A percentile compares a stretch with the other conserved stretches of the same genome.
Evolutionary conservation across 495 filamentous ascomycete genomes (phyloP).

Genomic region (Penicillium silybi): DNA sequence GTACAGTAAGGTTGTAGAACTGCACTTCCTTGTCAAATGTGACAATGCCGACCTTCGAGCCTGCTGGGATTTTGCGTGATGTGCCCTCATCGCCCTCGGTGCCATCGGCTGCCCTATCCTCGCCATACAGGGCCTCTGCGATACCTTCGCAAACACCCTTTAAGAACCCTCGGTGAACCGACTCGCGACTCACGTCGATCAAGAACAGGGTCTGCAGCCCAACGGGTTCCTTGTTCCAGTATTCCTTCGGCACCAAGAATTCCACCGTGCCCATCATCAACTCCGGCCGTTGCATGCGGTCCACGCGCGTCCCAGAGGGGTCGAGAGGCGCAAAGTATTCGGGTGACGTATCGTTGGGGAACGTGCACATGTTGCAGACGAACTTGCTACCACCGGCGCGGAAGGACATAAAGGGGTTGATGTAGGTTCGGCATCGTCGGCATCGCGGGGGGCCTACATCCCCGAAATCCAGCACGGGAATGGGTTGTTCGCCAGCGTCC

Average conservation of each 20-base stretch:
- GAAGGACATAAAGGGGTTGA: constrained; percentile 99
- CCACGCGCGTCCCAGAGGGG: constrained; percentile 80
- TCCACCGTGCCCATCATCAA: constrained; percentile 89
- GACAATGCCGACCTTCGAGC: constrained; percentile 88
- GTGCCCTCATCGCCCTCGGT: constrained; percentile 48
- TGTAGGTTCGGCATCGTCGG: constrained; percentile 90
- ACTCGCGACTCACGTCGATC: constrained; percentile 88
- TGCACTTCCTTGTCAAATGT: constrained; percentile 95
- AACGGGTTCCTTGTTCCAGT: constrained; percentile 94
- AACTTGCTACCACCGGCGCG: constrained; percentile 91
- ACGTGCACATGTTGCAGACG: constrained; percentile 97
- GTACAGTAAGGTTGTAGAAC: constrained; percentile 89
- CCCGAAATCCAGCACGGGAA: constrained; percentile 94
- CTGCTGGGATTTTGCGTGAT: constrained; percentile 62
- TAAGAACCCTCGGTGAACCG: constrained; percentile 83
- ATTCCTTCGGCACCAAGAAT: constrained; percentile 95
- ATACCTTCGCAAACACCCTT: constrained; percentile 90
- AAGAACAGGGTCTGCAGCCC: constrained; percentile 84
- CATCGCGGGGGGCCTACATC: constrained; percentile 88
- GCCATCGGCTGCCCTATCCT: constrained; percentile 44
- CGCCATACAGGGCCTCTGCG: constrained; percentile 73
- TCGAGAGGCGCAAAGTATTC: constrained; percentile 94
- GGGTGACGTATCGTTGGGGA: constrained; percentile 87
- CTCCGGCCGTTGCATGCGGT: constrained; percentile 86
- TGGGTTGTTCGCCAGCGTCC: constrained; percentile 78